phyloP scores from a whole-genome alignment of 2,329 filamentous ascomycete species.

The Cordyceps militaris region DNA sequence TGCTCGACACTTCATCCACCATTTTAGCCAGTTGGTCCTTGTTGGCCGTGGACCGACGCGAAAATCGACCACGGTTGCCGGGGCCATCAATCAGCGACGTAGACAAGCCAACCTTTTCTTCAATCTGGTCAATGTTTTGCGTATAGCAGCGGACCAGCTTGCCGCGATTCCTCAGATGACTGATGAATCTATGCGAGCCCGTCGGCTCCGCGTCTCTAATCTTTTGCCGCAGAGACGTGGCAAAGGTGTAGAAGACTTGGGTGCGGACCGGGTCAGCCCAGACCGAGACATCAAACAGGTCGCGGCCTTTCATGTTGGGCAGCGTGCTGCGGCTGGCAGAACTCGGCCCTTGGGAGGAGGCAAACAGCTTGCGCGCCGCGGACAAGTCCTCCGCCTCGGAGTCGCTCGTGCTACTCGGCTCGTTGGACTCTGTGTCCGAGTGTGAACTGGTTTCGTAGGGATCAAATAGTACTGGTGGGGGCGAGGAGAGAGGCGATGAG shows the following conservation, averaged over 20 bases:
- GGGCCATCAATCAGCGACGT: constrained; percentile 56
- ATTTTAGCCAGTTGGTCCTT: constrained; percentile 29
- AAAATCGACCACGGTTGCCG: constrained; percentile 55
- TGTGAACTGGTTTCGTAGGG: constrained; percentile 36
- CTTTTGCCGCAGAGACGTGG: constrained; percentile 58
- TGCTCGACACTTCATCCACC: constrained; percentile 27
- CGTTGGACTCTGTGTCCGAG: constrained; percentile 29
- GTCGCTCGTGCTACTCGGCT: constrained; percentile 31
- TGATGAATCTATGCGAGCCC: constrained; percentile 61
- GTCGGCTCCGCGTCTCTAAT: constrained; percentile 58
- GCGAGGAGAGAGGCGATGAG: constrained; percentile 53
- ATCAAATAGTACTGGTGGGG: constrained; percentile 46
- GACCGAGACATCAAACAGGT: constrained; percentile 64
- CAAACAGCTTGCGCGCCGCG: constrained; percentile 32
- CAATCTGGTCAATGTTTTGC: constrained; percentile 68
- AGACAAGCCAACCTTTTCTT: constrained; percentile 61
- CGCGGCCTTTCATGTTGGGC: constrained; percentile 61
- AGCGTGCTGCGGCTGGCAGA: constrained; percentile 29
- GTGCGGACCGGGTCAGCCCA: constrained; percentile 63
- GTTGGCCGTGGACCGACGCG: constrained; percentile 37
- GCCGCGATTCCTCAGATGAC: constrained; percentile 57
- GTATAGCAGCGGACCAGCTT: constrained; percentile 67
- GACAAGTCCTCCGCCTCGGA: constrained; percentile 41
- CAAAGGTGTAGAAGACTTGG: constrained; percentile 66
- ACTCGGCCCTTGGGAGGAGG: constrained; percentile 32